Percentiles rank a stretch among this genome's conserved stretches.
Conservation (phyloP, 2,329 filamentous ascomycete genomes). For the Penicillium fuscoglaucum region DNA sequence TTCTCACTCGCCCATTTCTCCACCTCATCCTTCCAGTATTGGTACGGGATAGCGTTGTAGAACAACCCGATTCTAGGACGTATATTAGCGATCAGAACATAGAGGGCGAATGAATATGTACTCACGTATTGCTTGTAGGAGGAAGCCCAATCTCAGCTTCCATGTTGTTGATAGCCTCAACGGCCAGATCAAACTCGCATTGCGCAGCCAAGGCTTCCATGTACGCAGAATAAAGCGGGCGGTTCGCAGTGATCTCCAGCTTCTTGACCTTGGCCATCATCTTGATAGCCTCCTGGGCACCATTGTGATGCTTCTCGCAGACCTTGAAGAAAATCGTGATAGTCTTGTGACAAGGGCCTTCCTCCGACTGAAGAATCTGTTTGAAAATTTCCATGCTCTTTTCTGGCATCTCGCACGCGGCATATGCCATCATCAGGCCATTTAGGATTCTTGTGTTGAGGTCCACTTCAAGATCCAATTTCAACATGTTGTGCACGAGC, state of each 20-base stretch:
- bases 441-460: slow-evolving; percentile 76
- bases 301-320: slow-evolving; percentile 61
- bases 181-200: slow-evolving; percentile 67
- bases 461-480: slow-evolving; percentile 81
- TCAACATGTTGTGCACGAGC: slow-evolving; percentile 87
- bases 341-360: slow-evolving; percentile 81
- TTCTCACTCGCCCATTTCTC: slow-evolving; percentile 70
- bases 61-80: slow-evolving; percentile 66
- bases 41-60: slow-evolving; percentile 70
- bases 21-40: slow-evolving; percentile 66
- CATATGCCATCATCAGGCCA: slow-evolving; percentile 82
- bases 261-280: slow-evolving; percentile 58
- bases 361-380: slow-evolving; percentile 76
- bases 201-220: slow-evolving; percentile 73
- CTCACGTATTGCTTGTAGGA: slow-evolving; percentile 72
- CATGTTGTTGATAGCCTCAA: slow-evolving; percentile 66
- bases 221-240: slow-evolving; percentile 73
- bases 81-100: slow-evolving; percentile 9
- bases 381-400: slow-evolving; percentile 78
- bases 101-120: slow-evolving; percentile 23
- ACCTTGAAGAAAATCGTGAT: slow-evolving; percentile 78
- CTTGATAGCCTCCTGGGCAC: slow-evolving; percentile 50
- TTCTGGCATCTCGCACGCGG: slow-evolving; percentile 63
- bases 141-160: slow-evolving; percentile 64
- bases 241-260: slow-evolving; percentile 77